Evolutionary conservation across 371 early-diverging fungal species (phyloP).

Genomic region (Entomophthora muscae): DNA sequence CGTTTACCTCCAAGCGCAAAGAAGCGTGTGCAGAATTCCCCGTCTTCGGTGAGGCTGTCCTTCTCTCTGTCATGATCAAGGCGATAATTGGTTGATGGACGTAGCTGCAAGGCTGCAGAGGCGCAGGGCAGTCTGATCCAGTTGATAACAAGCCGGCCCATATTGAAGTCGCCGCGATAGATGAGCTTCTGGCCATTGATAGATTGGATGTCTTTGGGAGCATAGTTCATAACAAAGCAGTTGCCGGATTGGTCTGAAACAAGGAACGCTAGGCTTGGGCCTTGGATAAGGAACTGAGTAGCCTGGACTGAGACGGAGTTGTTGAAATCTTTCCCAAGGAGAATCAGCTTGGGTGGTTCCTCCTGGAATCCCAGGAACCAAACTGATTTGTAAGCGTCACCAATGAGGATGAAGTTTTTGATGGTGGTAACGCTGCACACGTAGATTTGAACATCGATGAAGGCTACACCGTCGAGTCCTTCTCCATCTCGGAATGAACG

Average conservation of each 20-base stretch:
- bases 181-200: conserved; percentile 76
- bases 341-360: conserved; percentile 74
- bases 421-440: conserved; percentile 64
- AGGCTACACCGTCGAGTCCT: conserved; percentile 82
- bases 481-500: conserved; percentile 82
- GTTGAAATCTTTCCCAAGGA: conserved; percentile 81
- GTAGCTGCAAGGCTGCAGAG: not conserved
- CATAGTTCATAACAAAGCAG: conserved; percentile 63
- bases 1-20: not conserved
- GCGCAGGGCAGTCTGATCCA: conserved; percentile 33
- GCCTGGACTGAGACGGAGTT: conserved; percentile 41
- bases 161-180: conserved; percentile 74
- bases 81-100: not conserved
- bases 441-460: conserved; percentile 87
- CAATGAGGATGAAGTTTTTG: conserved; percentile 83
- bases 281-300: conserved; percentile 60
- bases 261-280: conserved; percentile 46
- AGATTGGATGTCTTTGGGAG: conserved; percentile 77
- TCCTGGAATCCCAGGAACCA: conserved; percentile 95
- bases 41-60: conserved; percentile 14
- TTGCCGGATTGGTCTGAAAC: conserved; percentile 74
- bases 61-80: not conserved
- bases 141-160: conserved; percentile 49
- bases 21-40: conserved; percentile 7
- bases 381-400: conserved; percentile 80